Evolutionary conservation across 495 filamentous ascomycete genomes (phyloP).

Genomic region (Neurospora sp.): DNA sequence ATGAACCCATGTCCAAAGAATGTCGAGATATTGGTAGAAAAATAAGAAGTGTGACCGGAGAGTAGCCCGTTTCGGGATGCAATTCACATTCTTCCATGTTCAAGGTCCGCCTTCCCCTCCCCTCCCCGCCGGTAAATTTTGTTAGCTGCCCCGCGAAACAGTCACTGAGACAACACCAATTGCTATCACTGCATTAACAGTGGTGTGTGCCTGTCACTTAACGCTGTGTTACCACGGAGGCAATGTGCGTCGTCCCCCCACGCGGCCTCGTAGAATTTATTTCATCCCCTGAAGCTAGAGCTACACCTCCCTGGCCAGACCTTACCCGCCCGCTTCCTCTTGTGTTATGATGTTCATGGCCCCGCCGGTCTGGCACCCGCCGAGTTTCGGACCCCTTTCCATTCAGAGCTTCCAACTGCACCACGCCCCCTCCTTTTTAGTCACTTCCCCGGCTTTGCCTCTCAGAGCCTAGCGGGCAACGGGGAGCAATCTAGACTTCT

Average conservation of each 20-base stretch:
- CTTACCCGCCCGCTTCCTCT: neutral
- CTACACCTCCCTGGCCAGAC: neutral
- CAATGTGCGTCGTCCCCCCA: neutral
- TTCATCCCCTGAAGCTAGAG: neutral
- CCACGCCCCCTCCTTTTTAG: neutral
- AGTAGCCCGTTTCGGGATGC: neutral
- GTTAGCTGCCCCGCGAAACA: neutral
- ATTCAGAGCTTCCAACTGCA: neutral
- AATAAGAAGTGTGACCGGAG: neutral
- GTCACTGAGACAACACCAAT: neutral
- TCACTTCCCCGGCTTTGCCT: neutral
- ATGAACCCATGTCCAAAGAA: neutral
- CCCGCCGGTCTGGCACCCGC: neutral
- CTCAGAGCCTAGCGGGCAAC: neutral
- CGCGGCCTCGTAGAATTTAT: neutral
- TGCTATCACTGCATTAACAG: neutral
- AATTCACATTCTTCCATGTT: neutral
- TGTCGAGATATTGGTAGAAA: neutral
- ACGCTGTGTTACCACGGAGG: neutral
- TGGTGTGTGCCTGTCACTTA: neutral
- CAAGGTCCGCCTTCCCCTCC: neutral
- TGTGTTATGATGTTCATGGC: neutral
- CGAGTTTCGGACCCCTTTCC: neutral
- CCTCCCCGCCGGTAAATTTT: neutral
- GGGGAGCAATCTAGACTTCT: neutral